Evolutionary conservation across 768 basidiomycete species (phyloP), one percentile per base, ranked within the genome.

Genomic region (Tricholoma sp.): DNA sequence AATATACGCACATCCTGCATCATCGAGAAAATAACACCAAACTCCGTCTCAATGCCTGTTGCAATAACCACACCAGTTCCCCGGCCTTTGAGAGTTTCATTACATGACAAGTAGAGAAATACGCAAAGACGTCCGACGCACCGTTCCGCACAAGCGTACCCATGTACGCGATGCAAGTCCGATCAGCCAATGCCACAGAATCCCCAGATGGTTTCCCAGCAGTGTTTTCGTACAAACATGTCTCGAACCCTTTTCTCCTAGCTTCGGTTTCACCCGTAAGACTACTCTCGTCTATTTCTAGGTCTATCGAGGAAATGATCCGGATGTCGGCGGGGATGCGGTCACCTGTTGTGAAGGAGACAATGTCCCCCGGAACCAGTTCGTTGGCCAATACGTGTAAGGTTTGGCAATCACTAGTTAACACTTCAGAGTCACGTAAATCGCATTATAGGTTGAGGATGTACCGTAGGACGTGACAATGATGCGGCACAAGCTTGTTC

Each of bases 21-120:
- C 93, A 97, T 96, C 12, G 89, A 85, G 68, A 98, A 98, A 58
- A 98, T 92, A 55, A 96, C 86, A 24, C 95, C 95, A 70, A 98
- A 96, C 66, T 98, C 95, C 1, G 93, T 96, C 59, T 89, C 83
- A 11, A 82, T 78, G 2, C 96, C 92, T 45, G 84, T 81, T 2
- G 95, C 92, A 58, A 98, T 89, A 5, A 96, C 93, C 45, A 98
- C 76, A 5, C 96, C 95, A 37, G 80, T 75, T 0, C 94, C 95
- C 53, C 91, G 77, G 6, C 91, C 89, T 90, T 61, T 7, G 29
- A 34, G 49, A 12, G 10, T 37, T 49, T 56, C 13, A 54, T 50
- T 50, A 45, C 52, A 55, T 9, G 1, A 28, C n/a, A 39, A 24
- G 44, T 52, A 29, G 49, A 13, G 8, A 34, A 28, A 55, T n/a